Base-by-base conservation (phyloP, 78 protist genomes). In the Dictyostelium citrinum region DNA sequence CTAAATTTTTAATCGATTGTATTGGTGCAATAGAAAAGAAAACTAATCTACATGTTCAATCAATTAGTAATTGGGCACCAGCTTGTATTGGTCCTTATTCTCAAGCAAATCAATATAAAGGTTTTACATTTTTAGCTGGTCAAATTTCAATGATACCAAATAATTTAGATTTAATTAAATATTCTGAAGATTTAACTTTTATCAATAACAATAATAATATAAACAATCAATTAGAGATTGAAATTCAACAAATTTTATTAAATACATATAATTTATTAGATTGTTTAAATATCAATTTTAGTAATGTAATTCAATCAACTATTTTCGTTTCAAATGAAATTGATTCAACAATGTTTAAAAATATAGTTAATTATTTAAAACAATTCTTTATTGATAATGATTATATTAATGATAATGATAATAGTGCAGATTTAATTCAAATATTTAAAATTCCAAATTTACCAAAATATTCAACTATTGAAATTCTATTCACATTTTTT, bases 1-100 rank as follows among this genome's bases (percentile, higher is more conserved):
- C 35, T 29, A 67, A 41, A 11, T 80, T 92, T 12, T 39, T 75
- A 74, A 20, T 92, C 7, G 96, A 92, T 70, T 37, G 46, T 17
- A 39, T 92, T 20, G 91, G 95, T 29, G 39, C 70, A 20, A 72
- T 41, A 7, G 41, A 72, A 16, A 45, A 72, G 9, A 78, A 91
- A 61, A 75, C 80, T 10, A 77, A 60, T 46, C 55, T 96, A 61
- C 98, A 98, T 76, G 99, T 98, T 27, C 98, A 97, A 91, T 83
- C 97, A 1, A 58, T 96, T 61, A 91, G 97, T 1, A 49, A 74
- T 20, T 98, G 99, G 99, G 98, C 98, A 24, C 98, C 98, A 5
- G 98, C 98, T 33, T 96, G 97, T 90, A 98, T 98, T 45, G 99
- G 99, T 24, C 99, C 99, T 1, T 98, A 98, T 94, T 81, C 97